Evolutionary conservation across 2,329 filamentous ascomycete species (phyloP).

Genomic region (Fusarium transvaalense): DNA sequence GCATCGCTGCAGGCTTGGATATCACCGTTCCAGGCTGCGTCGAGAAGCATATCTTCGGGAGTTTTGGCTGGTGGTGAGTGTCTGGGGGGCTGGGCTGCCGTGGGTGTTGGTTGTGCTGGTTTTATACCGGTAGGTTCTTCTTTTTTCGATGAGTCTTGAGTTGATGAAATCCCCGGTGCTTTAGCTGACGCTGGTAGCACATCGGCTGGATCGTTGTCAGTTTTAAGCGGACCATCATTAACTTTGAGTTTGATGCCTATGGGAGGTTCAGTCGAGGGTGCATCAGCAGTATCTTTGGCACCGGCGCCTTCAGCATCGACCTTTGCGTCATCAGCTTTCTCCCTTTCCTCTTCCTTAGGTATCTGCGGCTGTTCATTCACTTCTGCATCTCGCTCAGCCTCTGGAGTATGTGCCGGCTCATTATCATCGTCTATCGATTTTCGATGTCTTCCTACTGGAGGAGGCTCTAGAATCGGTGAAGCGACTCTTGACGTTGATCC

Average conservation of each 20-base stretch:
- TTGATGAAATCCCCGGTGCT: neutral
- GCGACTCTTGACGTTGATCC: constrained; percentile 3
- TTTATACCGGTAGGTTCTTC: constrained; percentile 1
- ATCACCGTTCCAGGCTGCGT: constrained; percentile 53
- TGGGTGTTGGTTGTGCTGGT: neutral
- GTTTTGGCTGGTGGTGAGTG: constrained; percentile 13
- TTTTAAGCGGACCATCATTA: neutral
- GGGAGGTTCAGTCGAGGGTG: neutral
- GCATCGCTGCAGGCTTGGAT: constrained; percentile 45
- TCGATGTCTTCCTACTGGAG: constrained; percentile 16
- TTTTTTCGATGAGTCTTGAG: neutral
- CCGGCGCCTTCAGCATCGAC: neutral
- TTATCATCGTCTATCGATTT: neutral
- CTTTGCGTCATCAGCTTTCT: neutral
- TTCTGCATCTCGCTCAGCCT: accelerated
- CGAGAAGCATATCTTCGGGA: constrained; percentile 46
- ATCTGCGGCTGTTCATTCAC: neutral
- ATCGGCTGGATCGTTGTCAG: neutral
- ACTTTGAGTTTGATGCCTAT: constrained; percentile 13
- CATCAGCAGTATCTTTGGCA: neutral
- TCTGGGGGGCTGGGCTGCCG: neutral
- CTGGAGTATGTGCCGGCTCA: neutral
- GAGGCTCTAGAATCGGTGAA: constrained; percentile 31
- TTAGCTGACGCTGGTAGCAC: neutral
- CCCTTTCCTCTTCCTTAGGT: neutral